Percentiles rank a stretch among this genome's conserved stretches.
Conservation (phyloP, 148 eudicot species). For the Amaranthus hypochondriacus region DNA sequence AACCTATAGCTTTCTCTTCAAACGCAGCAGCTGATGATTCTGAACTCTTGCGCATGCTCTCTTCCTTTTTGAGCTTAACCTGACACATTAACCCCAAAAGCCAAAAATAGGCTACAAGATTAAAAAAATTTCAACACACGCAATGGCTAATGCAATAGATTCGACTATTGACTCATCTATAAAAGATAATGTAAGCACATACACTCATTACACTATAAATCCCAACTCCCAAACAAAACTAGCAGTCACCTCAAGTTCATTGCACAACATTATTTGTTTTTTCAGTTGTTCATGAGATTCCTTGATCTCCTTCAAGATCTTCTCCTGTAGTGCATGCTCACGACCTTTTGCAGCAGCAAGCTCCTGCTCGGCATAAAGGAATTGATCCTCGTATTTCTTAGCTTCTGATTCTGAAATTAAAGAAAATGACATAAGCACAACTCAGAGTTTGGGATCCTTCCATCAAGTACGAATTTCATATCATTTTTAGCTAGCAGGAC, state of each 20-base stretch:
- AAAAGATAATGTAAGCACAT: neutral
- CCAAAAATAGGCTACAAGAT: conserved; percentile 4
- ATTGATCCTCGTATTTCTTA: conserved; percentile 62
- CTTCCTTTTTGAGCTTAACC: conserved; percentile 71
- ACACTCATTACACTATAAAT: neutral
- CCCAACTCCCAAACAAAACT: neutral
- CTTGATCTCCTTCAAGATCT: conserved; percentile 69
- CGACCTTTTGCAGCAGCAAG: conserved; percentile 94
- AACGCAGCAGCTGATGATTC: conserved; percentile 72
- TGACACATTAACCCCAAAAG: conserved; percentile 21
- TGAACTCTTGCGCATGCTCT: conserved; percentile 53
- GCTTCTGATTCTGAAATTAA: conserved; percentile 59
- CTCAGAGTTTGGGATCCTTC: neutral
- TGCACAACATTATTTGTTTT: conserved; percentile 61
- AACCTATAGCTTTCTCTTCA: conserved; percentile 57
- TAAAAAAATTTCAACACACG: neutral
- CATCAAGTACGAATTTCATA: neutral
- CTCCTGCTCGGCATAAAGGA: conserved; percentile 75
- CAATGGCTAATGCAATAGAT: neutral
- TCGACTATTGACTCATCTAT: neutral
- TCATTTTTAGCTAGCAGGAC: neutral
- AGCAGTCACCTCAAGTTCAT: conserved; percentile 64
- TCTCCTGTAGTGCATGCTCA: conserved; percentile 77
- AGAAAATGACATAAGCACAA: conserved; percentile 2
- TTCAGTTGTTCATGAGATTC: conserved; percentile 63